phyloP scores from a whole-genome alignment of 108 stramenopile species.

The Cyclostephanos tholiformis region DNA sequence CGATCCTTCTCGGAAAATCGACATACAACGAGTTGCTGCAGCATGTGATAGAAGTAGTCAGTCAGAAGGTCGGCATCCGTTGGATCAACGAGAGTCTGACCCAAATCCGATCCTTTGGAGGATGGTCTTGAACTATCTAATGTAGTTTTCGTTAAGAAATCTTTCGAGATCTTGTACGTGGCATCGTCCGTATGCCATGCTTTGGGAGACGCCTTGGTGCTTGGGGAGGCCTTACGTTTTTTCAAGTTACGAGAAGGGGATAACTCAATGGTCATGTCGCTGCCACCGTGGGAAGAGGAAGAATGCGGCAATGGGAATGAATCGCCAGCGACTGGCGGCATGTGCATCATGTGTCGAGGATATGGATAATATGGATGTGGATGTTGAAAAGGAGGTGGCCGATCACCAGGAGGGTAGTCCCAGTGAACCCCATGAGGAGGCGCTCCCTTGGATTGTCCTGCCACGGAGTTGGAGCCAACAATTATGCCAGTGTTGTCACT shows the following conservation, averaged over 20 bases:
- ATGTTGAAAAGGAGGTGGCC: background rate
- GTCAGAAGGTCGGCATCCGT: slow-evolving; percentile 61
- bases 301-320: slow-evolving; percentile 2
- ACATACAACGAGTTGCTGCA: slow-evolving; percentile 82
- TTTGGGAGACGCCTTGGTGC: slow-evolving; percentile 37
- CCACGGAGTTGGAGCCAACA: background rate
- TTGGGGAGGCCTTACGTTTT: slow-evolving; percentile 14
- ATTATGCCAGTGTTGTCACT: background rate
- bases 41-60: slow-evolving; percentile 85
- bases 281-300: background rate
- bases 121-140: slow-evolving; percentile 18
- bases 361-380: slow-evolving; percentile 13
- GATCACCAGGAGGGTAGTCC: slow-evolving; percentile 8
- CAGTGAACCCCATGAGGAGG: slow-evolving; percentile 5
- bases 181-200: slow-evolving; percentile 31
- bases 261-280: background rate
- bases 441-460: background rate
- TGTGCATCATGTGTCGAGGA: slow-evolving; percentile 11
- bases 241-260: slow-evolving; percentile 9
- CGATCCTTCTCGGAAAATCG: slow-evolving; percentile 86
- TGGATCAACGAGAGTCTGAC: slow-evolving; percentile 32
- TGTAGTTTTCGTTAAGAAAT: slow-evolving; percentile 19
- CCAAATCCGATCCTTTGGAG: slow-evolving; percentile 28
- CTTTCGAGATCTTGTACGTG: slow-evolving; percentile 34
- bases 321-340: background rate